Percentiles rank a stretch among this genome's conserved stretches.
Conservation (phyloP, 148 eudicot genomes). For the Simmondsia chinensis region DNA sequence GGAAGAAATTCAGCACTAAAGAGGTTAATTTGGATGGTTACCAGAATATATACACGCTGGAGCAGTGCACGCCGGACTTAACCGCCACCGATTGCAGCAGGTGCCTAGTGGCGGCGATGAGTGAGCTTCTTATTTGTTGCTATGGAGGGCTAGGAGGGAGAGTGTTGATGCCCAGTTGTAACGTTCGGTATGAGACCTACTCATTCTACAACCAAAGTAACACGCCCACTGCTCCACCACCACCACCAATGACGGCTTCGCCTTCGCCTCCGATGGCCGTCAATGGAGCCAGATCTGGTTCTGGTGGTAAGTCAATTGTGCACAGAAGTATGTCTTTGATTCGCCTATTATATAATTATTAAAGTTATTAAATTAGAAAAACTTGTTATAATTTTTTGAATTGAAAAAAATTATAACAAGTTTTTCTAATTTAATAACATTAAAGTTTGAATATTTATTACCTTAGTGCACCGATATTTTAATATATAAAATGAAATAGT, state of each 20-base stretch:
- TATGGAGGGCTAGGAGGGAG: constrained; percentile 10
- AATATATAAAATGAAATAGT: no score
- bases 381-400: no score
- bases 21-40: constrained; percentile 1
- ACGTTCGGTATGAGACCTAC: constrained; percentile 17
- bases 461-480: no score
- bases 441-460: no score
- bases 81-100: not conserved
- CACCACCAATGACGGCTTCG: not conserved
- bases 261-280: no score
- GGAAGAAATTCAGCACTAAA: constrained; percentile 12
- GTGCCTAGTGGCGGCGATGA: constrained; percentile 11
- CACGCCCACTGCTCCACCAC: not conserved
- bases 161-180: constrained; percentile 18
- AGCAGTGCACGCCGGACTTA: constrained; percentile 27
- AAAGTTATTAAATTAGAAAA: no score
- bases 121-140: not conserved
- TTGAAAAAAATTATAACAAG: no score
- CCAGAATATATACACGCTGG: constrained; percentile 14
- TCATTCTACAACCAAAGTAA: constrained; percentile 4
- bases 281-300: no score
- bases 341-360: no score
- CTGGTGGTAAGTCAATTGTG: no score
- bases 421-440: no score
- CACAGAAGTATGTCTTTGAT: no score